Evolutionary conservation across 306 rosid species (phyloP).

Genomic region (Spatholobus suberectus): DNA sequence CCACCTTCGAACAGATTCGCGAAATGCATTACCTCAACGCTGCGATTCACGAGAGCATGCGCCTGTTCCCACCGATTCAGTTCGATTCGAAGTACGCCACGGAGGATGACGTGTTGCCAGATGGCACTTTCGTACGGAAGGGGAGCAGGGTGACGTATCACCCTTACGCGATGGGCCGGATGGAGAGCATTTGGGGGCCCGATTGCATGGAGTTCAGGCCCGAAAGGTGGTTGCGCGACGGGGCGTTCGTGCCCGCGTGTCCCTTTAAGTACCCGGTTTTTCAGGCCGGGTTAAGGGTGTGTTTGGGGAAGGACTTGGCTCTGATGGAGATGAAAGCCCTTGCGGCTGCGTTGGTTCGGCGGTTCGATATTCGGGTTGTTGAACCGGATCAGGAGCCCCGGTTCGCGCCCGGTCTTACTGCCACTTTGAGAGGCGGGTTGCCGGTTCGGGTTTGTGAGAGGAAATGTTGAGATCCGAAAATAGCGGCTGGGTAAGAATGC

Average conservation of each 20-base stretch:
- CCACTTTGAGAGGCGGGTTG: constrained; percentile 71
- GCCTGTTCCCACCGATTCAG: constrained; percentile 87
- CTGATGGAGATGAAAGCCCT: constrained; percentile 68
- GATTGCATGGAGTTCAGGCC: constrained; percentile 74
- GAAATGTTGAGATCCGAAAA: not conserved
- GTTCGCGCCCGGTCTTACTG: constrained; percentile 79
- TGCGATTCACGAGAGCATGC: constrained; percentile 74
- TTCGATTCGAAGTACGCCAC: constrained; percentile 78
- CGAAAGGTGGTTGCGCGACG: constrained; percentile 71
- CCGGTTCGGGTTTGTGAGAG: constrained; percentile 64
- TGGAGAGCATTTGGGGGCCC: constrained; percentile 82
- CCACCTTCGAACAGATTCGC: constrained; percentile 49
- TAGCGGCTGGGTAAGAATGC: too few relatives aligned
- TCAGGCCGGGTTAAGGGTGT: constrained; percentile 82
- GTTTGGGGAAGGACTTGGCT: constrained; percentile 91
- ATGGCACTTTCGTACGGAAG: constrained; percentile 68
- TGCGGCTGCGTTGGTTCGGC: constrained; percentile 43
- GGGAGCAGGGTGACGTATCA: constrained; percentile 89
- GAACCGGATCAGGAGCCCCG: constrained; percentile 41
- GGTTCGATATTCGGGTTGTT: constrained; percentile 55
- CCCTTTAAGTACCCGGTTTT: constrained; percentile 82
- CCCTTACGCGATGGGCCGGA: constrained; percentile 97
- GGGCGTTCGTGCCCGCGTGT: constrained; percentile 52
- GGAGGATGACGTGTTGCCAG: constrained; percentile 84
- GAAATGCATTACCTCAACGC: constrained; percentile 79